phyloP scores from a whole-genome alignment of 75 land plant genomes.

The Pinus albicaulis region DNA sequence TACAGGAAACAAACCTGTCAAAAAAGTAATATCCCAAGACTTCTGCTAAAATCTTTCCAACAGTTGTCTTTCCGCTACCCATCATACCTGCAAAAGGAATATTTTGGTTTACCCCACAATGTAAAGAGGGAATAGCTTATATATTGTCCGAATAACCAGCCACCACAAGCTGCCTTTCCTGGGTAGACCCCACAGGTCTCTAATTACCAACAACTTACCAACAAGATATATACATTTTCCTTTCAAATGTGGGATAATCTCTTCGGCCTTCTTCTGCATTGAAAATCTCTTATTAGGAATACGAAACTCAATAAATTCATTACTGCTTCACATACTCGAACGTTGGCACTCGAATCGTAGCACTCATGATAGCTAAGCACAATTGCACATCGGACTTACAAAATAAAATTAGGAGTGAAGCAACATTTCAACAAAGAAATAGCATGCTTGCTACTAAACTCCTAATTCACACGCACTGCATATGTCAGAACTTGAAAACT shows the following conservation, averaged over 20 bases:
- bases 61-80: conserved; percentile 94
- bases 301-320: background rate
- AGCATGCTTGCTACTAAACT: background rate
- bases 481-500: background rate
- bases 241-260: conserved; percentile 27
- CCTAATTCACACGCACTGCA: background rate
- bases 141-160: background rate
- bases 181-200: background rate
- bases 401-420: background rate
- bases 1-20: conserved; percentile 62
- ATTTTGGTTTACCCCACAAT: background rate
- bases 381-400: no score
- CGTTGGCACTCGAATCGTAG: background rate
- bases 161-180: background rate
- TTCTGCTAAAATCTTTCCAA: conserved; percentile 77
- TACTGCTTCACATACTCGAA: background rate
- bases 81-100: conserved; percentile 67
- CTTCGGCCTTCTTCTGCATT: conserved; percentile 41
- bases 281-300: conserved; percentile 1
- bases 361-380: background rate
- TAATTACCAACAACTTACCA: conserved; percentile 25
- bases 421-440: background rate
- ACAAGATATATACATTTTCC: conserved; percentile 50
- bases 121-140: background rate
- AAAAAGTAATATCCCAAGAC: conserved; percentile 71